These are phyloP conservation scores for Alternaria triticimaculans DNA, from an alignment of 2,329 filamentous ascomycete species.

Conservation along the genomic window DNA sequence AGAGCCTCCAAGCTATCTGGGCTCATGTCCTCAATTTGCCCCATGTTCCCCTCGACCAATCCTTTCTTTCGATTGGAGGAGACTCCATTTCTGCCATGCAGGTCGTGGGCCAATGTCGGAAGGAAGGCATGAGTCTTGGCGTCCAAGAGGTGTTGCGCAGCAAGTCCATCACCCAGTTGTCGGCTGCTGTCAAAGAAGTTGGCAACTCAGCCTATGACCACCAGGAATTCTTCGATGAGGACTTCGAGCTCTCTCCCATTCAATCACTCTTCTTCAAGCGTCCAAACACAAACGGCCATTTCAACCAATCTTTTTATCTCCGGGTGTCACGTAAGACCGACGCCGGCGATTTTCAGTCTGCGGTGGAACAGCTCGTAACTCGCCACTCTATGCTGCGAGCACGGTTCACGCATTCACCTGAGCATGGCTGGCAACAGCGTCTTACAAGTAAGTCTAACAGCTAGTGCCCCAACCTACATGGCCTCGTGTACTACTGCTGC, in stretches of 20 bases:
- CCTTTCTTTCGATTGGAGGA: slow-evolving; percentile 56
- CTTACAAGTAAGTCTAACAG: slow-evolving; percentile 29
- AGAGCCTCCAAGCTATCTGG: slow-evolving; percentile 34
- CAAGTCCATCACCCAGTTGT: slow-evolving; percentile 52
- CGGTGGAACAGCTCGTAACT: slow-evolving; percentile 32
- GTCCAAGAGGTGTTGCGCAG: slow-evolving; percentile 58
- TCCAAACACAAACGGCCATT: slow-evolving; percentile 41
- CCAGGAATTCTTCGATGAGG: slow-evolving; percentile 35
- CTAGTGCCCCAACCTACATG: background rate
- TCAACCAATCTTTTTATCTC: slow-evolving; percentile 46
- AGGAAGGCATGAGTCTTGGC: slow-evolving; percentile 53
- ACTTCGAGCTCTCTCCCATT: slow-evolving; percentile 43
- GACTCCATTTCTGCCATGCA: slow-evolving; percentile 61
- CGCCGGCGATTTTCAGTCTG: slow-evolving; percentile 30
- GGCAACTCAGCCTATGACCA: slow-evolving; percentile 23
- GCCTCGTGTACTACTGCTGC: background rate
- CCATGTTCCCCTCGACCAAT: slow-evolving; percentile 34
- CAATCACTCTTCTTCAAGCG: slow-evolving; percentile 43
- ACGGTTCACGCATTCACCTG: slow-evolving; percentile 32
- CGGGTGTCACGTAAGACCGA: slow-evolving; percentile 34
- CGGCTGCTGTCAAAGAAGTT: slow-evolving; percentile 27
- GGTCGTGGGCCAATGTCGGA: slow-evolving; percentile 56
- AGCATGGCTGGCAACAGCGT: slow-evolving; percentile 40
- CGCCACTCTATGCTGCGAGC: slow-evolving; percentile 45
- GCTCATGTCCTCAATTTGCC: slow-evolving; percentile 41